Evolutionary conservation across 805 yeast species (phyloP).

Genomic region (Dipodascopsis uninucleata): DNA sequence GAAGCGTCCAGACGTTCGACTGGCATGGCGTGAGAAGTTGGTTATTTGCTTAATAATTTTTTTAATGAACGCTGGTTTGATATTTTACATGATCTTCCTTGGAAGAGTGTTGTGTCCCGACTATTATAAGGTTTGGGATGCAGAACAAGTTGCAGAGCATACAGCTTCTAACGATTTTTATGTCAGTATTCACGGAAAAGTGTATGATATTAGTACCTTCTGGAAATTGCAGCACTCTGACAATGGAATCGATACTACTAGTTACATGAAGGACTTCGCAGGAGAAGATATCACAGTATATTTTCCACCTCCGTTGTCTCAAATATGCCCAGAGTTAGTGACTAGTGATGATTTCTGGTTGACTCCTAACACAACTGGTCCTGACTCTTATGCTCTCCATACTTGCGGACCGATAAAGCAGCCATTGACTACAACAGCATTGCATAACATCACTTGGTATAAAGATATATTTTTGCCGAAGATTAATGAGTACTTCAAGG

Average conservation of each 20-base stretch:
- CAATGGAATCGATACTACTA: slow-evolving; percentile 35
- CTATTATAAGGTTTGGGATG: slow-evolving; percentile 42
- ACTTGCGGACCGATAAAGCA: slow-evolving; percentile 34
- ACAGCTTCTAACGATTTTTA: slow-evolving; percentile 39
- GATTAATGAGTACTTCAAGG: slow-evolving; percentile 38
- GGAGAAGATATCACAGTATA: slow-evolving; percentile 41
- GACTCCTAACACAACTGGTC: slow-evolving; percentile 34
- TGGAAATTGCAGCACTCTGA: slow-evolving; percentile 43
- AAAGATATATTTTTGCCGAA: slow-evolving; percentile 36
- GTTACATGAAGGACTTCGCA: slow-evolving; percentile 39
- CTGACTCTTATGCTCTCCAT: slow-evolving; percentile 35
- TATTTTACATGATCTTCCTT: slow-evolving; percentile 44
- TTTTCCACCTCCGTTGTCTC: slow-evolving; percentile 42
- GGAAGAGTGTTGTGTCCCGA: slow-evolving; percentile 42
- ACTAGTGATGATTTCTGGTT: slow-evolving; percentile 34
- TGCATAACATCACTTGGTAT: slow-evolving; percentile 40
- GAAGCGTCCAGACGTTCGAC: slow-evolving; percentile 41
- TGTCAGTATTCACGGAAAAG: slow-evolving; percentile 41
- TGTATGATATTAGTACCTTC: slow-evolving; percentile 41
- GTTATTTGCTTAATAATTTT: slow-evolving; percentile 38
- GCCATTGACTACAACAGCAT: slow-evolving; percentile 33
- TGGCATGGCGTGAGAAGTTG: slow-evolving; percentile 45
- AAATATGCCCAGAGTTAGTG: slow-evolving; percentile 41
- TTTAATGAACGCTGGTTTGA: slow-evolving; percentile 38
- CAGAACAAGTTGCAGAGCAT: slow-evolving; percentile 37